These are phyloP conservation scores for Cercospora sp. DNA, from an alignment of 2,329 filamentous ascomycete genomes.

Conservation along the genomic window DNA sequence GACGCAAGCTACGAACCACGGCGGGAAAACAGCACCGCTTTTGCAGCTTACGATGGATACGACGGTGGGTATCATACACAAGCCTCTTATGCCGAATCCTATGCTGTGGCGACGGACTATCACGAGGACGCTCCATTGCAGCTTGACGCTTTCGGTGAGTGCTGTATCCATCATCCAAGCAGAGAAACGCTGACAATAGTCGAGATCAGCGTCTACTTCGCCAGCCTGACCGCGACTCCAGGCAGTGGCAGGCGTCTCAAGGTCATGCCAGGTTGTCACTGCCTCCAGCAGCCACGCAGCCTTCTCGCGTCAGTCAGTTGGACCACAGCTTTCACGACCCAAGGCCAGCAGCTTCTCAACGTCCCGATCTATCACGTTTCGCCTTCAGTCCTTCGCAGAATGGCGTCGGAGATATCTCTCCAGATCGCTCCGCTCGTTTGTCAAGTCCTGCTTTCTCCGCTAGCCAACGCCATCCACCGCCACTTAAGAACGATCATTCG, in stretches of 20 bases:
- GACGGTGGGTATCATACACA: not conserved
- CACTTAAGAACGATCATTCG: not conserved
- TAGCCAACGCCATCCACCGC: slow-evolving; percentile 28
- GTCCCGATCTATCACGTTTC: slow-evolving; percentile 21
- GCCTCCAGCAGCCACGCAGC: slow-evolving; percentile 19
- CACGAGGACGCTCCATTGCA: slow-evolving; percentile 21
- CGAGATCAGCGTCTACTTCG: slow-evolving; percentile 42
- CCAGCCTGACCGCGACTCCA: slow-evolving; percentile 36
- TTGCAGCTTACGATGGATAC: slow-evolving; percentile 18
- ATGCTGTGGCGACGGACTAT: slow-evolving; percentile 4
- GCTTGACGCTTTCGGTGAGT: slow-evolving; percentile 54
- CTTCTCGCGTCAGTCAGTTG: not conserved
- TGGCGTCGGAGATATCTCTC: slow-evolving; percentile 37
- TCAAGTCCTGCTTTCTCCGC: slow-evolving; percentile 47
- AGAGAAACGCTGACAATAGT: slow-evolving; percentile 17
- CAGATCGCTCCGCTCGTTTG: slow-evolving; percentile 28
- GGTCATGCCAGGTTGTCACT: slow-evolving; percentile 44
- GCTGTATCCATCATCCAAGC: not conserved
- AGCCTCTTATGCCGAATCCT: not conserved
- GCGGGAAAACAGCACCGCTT: slow-evolving; percentile 9
- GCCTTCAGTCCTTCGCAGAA: slow-evolving; percentile 29
- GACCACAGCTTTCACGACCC: not conserved
- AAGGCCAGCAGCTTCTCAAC: not conserved
- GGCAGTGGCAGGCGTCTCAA: slow-evolving; percentile 39
- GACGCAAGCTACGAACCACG: slow-evolving; percentile 1